Evolutionary conservation across 1,139 yeast genomes (phyloP).

Genomic region (Diutina neorugosa): DNA sequence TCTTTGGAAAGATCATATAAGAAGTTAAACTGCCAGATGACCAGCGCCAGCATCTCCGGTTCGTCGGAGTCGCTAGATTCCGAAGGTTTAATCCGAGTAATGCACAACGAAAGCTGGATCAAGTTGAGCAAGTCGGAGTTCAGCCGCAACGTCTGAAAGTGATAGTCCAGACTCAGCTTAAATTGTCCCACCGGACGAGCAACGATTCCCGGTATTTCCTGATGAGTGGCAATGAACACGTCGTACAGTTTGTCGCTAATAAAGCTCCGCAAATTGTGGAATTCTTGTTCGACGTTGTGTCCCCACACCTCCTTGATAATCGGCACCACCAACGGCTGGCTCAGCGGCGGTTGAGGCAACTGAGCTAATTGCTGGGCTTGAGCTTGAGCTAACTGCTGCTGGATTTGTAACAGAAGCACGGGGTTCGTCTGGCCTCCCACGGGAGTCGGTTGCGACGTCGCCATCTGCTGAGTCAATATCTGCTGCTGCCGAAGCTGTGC

Average conservation of each 20-base stretch:
- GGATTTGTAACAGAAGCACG: slow-evolving; percentile 21
- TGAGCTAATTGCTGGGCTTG: slow-evolving; percentile 5
- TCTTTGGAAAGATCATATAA: slow-evolving; percentile 63
- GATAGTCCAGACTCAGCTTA: slow-evolving; percentile 82
- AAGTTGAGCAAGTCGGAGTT: slow-evolving; percentile 81
- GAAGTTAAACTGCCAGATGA: slow-evolving; percentile 93
- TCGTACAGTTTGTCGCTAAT: slow-evolving; percentile 49
- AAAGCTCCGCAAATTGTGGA: slow-evolving; percentile 59
- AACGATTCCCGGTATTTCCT: slow-evolving; percentile 92
- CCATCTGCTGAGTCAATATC: slow-evolving; percentile 15
- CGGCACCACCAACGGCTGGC: slow-evolving; percentile 14
- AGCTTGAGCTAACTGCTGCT: slow-evolving; percentile 12
- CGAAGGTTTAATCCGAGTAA: slow-evolving; percentile 49
- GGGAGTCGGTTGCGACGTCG: slow-evolving; percentile 5
- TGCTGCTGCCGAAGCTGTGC: slow-evolving; percentile 20
- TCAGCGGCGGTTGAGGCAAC: slow-evolving; percentile 7
- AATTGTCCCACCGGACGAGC: slow-evolving; percentile 97
- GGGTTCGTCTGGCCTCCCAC: slow-evolving; percentile 16
- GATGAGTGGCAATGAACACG: slow-evolving; percentile 59
- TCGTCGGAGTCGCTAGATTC: slow-evolving; percentile 19
- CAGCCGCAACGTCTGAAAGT: slow-evolving; percentile 86
- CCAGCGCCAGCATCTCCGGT: slow-evolving; percentile 51
- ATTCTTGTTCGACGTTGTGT: slow-evolving; percentile 72
- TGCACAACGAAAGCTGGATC: slow-evolving; percentile 79
- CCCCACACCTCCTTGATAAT: slow-evolving; percentile 70